These are phyloP conservation scores for Cryptococcus sp. DNA, from an alignment of 1,284 basidiomycete species.

Conservation along the genomic window DNA sequence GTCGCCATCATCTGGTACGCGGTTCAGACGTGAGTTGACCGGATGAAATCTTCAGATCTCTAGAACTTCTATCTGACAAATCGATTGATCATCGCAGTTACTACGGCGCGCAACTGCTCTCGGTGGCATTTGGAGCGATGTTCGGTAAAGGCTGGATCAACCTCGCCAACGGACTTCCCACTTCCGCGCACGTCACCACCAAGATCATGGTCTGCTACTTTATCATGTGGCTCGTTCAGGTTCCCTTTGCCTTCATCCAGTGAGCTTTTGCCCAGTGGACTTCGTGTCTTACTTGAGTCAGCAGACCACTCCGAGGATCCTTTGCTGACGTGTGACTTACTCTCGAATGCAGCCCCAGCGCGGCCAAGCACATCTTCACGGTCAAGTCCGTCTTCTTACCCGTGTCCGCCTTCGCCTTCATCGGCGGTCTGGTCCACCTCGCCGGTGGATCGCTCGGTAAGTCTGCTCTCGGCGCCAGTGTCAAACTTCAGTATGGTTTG, in stretches of 20 bases:
- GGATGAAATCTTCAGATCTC: too few species aligned
- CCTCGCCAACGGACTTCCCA: slow-evolving; percentile 41
- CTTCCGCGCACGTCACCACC: slow-evolving; percentile 29
- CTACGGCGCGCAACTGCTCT: slow-evolving; percentile 32
- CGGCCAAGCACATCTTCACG: slow-evolving; percentile 17
- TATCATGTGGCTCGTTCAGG: slow-evolving; percentile 39
- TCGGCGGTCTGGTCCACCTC: slow-evolving; percentile 41
- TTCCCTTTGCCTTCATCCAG: slow-evolving; percentile 38
- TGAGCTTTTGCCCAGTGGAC: too few species aligned
- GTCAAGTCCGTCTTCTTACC: slow-evolving; percentile 45
- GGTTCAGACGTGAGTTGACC: slow-evolving; percentile 30
- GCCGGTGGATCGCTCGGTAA: slow-evolving; percentile 39
- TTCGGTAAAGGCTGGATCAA: slow-evolving; percentile 30
- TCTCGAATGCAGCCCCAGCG: background rate
- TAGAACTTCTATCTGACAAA: too few species aligned
- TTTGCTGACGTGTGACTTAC: too few species aligned
- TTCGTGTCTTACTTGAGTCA: too few species aligned
- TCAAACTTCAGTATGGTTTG: too few species aligned
- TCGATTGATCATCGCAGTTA: too few species aligned
- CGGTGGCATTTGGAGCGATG: slow-evolving; percentile 35
- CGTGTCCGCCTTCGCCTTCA: slow-evolving; percentile 41
- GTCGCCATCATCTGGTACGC: slow-evolving; percentile 50
- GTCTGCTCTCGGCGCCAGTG: too few species aligned
- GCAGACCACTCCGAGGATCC: too few species aligned
- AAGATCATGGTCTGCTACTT: slow-evolving; percentile 43